phyloP scores from a whole-genome alignment of 164 flowering plant genomes.

The Magnolia sinica region DNA sequence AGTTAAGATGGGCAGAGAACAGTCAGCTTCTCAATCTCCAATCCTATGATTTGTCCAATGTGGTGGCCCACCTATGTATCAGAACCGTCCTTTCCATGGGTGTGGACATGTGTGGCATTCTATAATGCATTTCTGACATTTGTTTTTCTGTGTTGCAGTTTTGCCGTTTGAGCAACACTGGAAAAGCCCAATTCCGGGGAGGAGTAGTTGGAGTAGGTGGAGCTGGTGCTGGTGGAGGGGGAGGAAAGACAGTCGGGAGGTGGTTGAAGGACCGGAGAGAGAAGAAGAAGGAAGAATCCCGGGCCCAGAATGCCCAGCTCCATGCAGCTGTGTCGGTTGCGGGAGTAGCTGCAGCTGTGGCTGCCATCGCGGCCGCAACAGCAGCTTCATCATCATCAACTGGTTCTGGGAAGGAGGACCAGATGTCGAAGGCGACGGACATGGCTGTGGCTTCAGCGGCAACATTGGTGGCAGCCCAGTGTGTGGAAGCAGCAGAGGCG shows the following conservation, averaged over 20 bases:
- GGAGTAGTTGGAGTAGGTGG: slow-evolving; percentile 17
- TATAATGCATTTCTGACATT: too few relatives aligned
- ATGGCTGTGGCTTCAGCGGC: slow-evolving; percentile 97
- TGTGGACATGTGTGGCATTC: too few relatives aligned
- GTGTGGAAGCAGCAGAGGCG: slow-evolving; percentile 93
- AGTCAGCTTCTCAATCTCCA: too few relatives aligned
- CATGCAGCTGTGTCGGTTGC: slow-evolving; percentile 95
- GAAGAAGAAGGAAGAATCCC: slow-evolving; percentile 87
- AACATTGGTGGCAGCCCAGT: slow-evolving; percentile 90
- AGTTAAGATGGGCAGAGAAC: too few relatives aligned
- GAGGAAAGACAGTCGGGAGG: slow-evolving; percentile 88
- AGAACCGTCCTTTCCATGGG: too few relatives aligned
- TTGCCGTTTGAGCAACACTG: slow-evolving; percentile 42
- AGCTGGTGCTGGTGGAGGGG: slow-evolving; percentile 24
- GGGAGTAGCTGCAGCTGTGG: slow-evolving; percentile 88
- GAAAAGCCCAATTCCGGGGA: slow-evolving; percentile 35
- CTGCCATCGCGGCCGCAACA: slow-evolving; percentile 92
- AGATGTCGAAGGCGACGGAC: slow-evolving; percentile 69
- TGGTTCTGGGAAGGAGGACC: slow-evolving; percentile 64
- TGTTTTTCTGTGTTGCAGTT: slow-evolving; percentile 29
- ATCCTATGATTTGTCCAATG: too few relatives aligned
- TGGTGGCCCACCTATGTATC: too few relatives aligned
- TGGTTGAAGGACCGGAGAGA: slow-evolving; percentile 94
- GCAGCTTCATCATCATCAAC: slow-evolving; percentile 74
- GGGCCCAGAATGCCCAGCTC: slow-evolving; percentile 89